These are phyloP conservation scores for Xylariales sp. DNA, from an alignment of 2,329 filamentous ascomycete genomes.

Conservation along the genomic window DNA sequence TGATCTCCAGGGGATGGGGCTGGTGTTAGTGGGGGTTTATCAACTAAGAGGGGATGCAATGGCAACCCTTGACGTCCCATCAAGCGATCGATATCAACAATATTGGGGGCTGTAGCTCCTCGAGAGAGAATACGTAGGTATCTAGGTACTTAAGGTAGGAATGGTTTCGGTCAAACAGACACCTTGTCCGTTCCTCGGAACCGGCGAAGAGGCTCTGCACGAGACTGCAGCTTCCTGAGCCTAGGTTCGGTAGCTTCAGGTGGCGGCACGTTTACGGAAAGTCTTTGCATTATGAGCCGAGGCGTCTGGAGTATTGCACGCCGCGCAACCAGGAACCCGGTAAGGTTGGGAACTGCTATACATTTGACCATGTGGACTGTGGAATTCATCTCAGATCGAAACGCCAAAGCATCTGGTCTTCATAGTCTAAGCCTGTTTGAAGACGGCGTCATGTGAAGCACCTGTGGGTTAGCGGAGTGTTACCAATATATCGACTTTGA, in stretches of 20 bases:
- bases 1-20: background rate
- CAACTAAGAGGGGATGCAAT: background rate
- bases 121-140: background rate
- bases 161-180: too few relatives aligned
- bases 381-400: background rate
- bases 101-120: background rate
- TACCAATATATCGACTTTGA: too few relatives aligned
- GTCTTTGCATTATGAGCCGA: background rate
- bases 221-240: background rate
- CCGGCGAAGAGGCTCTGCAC: background rate
- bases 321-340: background rate
- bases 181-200: background rate
- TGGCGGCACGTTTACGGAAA: background rate
- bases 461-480: too few relatives aligned
- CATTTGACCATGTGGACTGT: too few relatives aligned
- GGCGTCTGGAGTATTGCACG: background rate
- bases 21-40: background rate
- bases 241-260: background rate
- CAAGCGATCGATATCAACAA: background rate
- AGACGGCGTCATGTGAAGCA: background rate
- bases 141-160: background rate
- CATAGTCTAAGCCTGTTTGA: background rate
- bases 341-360: background rate
- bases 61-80: background rate
- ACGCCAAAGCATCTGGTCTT: background rate